Conservation (phyloP, 1,284 basidiomycete species). For the Gymnopus androsaceus region DNA sequence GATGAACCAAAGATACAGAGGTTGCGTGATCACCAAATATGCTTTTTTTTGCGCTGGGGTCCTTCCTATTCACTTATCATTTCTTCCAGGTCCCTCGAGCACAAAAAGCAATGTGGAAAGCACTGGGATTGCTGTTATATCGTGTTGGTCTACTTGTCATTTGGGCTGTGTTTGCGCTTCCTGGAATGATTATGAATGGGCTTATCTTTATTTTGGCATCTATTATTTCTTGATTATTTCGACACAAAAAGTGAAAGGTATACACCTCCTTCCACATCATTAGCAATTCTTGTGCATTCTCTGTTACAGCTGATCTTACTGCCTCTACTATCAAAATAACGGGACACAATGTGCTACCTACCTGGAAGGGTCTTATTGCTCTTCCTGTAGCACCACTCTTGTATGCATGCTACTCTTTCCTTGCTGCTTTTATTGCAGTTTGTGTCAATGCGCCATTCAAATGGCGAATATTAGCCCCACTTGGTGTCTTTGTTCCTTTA, state of each 20-base stretch:
- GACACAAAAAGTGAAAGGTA: constrained; percentile 90
- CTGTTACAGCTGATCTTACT: constrained; percentile 83
- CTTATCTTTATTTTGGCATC: constrained; percentile 96
- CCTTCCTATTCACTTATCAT: neutral
- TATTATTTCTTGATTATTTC: no score
- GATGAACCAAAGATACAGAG: constrained; percentile 90
- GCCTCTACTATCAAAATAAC: constrained; percentile 96
- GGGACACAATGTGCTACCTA: constrained; percentile 92
- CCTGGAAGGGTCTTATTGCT: constrained; percentile 98
- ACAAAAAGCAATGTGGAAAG: constrained; percentile 86
- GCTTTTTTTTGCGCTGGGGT: neutral
- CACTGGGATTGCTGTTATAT: constrained; percentile 83
- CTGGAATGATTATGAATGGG: constrained; percentile 90
- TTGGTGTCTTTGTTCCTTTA: constrained; percentile 75
- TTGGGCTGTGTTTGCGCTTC: constrained; percentile 89
- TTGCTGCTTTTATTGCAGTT: constrained; percentile 78
- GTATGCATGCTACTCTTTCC: constrained; percentile 81
- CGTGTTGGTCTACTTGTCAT: constrained; percentile 78
- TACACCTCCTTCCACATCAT: neutral
- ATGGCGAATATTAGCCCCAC: constrained; percentile 79
- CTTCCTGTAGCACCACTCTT: constrained; percentile 88
- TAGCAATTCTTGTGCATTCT: neutral
- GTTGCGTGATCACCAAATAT: constrained; percentile 93
- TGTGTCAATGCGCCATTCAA: constrained; percentile 64
- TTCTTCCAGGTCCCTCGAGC: constrained; percentile 72